Base-by-base conservation (phyloP, 495 filamentous ascomycete species). In the Podospora anserina region DNA sequence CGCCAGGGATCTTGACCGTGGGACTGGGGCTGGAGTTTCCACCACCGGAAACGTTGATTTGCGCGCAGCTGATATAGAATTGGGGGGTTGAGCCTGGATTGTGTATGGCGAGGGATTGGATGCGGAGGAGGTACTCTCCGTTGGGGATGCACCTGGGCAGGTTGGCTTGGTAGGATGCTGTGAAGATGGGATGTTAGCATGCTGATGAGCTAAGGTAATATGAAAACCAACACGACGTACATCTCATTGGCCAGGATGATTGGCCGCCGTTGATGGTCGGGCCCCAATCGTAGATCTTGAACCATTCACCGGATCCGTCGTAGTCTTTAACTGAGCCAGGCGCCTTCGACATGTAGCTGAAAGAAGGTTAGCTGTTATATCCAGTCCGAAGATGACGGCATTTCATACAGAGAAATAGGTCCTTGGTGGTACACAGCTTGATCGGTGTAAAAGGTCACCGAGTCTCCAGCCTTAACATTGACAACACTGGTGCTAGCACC, bases 111-210 rank as follows among this genome's bases (percentile, higher is more conserved):
- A 89, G 82, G 20, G 83, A 82, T 73, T 89, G 87, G 64, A 86
- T 85, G 4, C 88, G 83, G 63, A 89, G 78, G 63, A 90, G 84
- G 68, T 90, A 90, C 66, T 89, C 84, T 63, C 88, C 88, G 60
- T 75, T 77, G 0, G 83, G 79, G 69, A 87, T 79, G 64, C 78
- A 80, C 69, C 79, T 78, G 16, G 87, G 87, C 69, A 90, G 85
- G 57, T 78, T 85, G 77, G 80, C 83, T 23, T 75, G 77, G 76
- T 87, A 88, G 23, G 76, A 74, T 65, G 73, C 80, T 82, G 15
- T 63, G 28, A 44, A 16, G 65, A 19, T 5, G 28, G 1, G 3
- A 64, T 15, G 27, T 19, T 6, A 49, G 39, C 2, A 11, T 11
- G 39, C 9, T 13, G 39, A 49, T 49, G 23, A 23, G 23, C 23